Conservation (phyloP, 148 eudicot genomes). For the Suaeda aralocaspica region DNA sequence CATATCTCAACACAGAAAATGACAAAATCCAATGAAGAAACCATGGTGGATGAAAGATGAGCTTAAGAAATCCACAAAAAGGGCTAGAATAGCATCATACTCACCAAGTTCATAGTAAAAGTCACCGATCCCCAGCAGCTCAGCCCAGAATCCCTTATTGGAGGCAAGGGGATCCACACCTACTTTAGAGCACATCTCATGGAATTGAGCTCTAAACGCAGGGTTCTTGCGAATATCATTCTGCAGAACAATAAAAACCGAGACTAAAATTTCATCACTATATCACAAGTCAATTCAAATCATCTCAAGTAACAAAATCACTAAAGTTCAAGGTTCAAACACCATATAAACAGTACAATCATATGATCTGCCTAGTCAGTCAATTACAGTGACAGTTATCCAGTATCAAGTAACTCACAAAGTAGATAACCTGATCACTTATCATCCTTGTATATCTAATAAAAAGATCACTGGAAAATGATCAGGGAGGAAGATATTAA, state of each 20-base stretch:
- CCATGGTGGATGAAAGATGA: neutral
- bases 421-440: too few species aligned
- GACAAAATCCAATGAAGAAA: neutral
- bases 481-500: too few species aligned
- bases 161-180: constrained; percentile 99
- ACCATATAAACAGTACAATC: neutral
- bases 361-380: neutral
- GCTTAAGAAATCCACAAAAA: neutral
- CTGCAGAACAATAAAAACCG: constrained; percentile 39
- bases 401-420: too few species aligned
- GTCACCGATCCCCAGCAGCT: constrained; percentile 93
- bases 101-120: constrained; percentile 96
- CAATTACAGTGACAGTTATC: too few species aligned
- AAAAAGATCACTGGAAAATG: too few species aligned
- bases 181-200: constrained; percentile 99
- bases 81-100: constrained; percentile 21
- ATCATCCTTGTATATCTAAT: too few species aligned
- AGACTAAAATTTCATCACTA: neutral
- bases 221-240: constrained; percentile 98
- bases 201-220: constrained; percentile 90
- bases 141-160: constrained; percentile 99
- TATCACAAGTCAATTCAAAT: neutral
- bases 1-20: constrained; percentile 3
- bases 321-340: neutral
- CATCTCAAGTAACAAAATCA: neutral